These are phyloP conservation scores for Mesembryanthemum crystallinum DNA, from an alignment of 148 eudicot species.

Conservation along the genomic window DNA sequence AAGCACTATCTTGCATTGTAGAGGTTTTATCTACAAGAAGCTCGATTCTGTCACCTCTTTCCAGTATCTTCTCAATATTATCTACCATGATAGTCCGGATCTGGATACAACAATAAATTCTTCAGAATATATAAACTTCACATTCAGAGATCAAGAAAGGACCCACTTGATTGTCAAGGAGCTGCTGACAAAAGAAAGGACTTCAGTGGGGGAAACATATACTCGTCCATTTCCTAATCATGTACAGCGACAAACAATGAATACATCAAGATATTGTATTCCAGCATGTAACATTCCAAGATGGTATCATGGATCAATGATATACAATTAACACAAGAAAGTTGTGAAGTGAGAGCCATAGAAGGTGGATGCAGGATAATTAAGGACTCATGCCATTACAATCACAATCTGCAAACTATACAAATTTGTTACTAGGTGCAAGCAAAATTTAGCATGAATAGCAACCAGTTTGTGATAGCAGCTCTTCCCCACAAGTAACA, in stretches of 20 bases:
- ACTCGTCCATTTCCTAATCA: not conserved
- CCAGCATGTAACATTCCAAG: not conserved
- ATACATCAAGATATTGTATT: not conserved
- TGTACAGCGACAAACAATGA: not conserved
- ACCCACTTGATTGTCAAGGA: not conserved
- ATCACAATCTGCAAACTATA: not conserved
- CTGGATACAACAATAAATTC: constrained; percentile 40
- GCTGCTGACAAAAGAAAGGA: not conserved
- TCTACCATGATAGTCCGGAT: constrained; percentile 96
- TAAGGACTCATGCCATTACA: not conserved
- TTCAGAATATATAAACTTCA: constrained; percentile 9
- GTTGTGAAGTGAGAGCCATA: not conserved
- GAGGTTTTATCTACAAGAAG: constrained; percentile 97
- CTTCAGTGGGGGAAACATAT: not conserved
- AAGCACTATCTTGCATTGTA: constrained; percentile 95
- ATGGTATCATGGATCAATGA: not conserved
- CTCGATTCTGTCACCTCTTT: constrained; percentile 96
- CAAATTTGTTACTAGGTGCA: not conserved
- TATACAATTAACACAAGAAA: not conserved
- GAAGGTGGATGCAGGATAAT: not conserved
- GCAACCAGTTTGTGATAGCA: not conserved
- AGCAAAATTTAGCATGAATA: not conserved
- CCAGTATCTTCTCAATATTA: constrained; percentile 89
- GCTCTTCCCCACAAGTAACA: not conserved
- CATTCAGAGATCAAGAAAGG: not conserved